Percentiles rank a stretch among this genome's conserved stretches.
Evolutionary conservation across 192 early-diverging fungal genomes (phyloP).

Genomic region (Obelidium mucronatum): DNA sequence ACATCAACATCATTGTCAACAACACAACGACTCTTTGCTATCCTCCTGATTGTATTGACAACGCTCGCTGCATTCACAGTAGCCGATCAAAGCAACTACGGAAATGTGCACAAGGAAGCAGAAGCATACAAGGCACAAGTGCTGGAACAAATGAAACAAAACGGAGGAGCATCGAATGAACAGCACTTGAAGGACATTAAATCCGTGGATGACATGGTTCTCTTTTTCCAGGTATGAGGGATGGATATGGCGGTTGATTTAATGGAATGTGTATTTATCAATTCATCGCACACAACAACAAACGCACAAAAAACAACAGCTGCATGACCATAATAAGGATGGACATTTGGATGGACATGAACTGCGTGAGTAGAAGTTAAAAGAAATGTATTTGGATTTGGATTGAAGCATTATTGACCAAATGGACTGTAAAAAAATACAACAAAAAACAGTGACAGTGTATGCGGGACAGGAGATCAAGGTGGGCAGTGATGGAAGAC

Average conservation of each 20-base stretch:
- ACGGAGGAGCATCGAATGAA: background rate
- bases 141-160: background rate
- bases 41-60: background rate
- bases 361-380: constrained; percentile 50
- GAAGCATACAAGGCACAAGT: constrained; percentile 9
- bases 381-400: background rate
- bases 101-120: constrained; percentile 15
- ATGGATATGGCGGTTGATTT: too few relatives aligned
- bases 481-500: constrained; percentile 19
- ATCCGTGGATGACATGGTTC: constrained; percentile 20
- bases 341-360: constrained; percentile 81
- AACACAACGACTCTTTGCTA: constrained; percentile 1
- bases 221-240: constrained; percentile 27
- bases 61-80: background rate
- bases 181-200: constrained; percentile 35
- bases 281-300: too few relatives aligned
- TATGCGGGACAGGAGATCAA: constrained; percentile 25
- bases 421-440: background rate
- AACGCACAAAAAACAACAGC: background rate
- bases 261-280: too few relatives aligned
- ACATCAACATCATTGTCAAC: background rate
- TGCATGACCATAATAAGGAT: constrained; percentile 78
- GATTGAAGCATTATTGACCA: background rate
- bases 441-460: constrained; percentile 1
- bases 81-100: constrained; percentile 23